Percentiles rank a stretch among this genome's conserved stretches.
Evolutionary conservation across 768 basidiomycete species (phyloP).

Genomic region (Termitomyces titanicus): DNA sequence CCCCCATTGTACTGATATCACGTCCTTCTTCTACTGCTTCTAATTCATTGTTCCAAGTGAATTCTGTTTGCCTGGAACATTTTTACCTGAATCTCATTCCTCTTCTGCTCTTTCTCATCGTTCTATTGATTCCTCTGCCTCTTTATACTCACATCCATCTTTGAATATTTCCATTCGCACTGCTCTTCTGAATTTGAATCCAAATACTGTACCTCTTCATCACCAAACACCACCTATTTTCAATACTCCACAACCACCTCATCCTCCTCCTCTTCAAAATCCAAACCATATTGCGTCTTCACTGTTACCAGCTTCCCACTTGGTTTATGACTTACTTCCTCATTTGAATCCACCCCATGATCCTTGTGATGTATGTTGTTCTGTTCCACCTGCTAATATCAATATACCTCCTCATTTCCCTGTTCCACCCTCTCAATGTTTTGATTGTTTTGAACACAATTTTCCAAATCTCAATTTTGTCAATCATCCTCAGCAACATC

Average conservation of each 20-base stretch:
- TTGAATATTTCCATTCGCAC: too few species aligned
- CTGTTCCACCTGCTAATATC: too few species aligned
- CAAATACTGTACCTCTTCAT: not conserved
- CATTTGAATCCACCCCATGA: not conserved
- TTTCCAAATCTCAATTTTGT: too few species aligned
- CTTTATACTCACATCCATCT: not conserved
- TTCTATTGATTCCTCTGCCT: not conserved
- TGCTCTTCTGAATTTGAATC: not conserved
- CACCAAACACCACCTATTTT: not conserved
- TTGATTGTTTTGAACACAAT: too few species aligned
- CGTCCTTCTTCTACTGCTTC: not conserved
- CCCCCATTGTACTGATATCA: not conserved
- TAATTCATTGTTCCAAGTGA: not conserved
- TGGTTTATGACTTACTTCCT: not conserved
- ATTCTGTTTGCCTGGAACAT: not conserved
- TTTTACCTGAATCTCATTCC: not conserved
- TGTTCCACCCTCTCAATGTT: too few species aligned
- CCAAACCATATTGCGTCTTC: not conserved
- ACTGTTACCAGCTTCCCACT: too few species aligned
- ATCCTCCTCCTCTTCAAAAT: not conserved
- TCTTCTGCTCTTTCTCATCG: not conserved
- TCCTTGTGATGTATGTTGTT: too few species aligned
- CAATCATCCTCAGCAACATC: too few species aligned
- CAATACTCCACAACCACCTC: not conserved
- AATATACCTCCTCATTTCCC: too few species aligned